Evolutionary conservation across 805 yeast genomes (phyloP), one percentile per base, ranked within the genome.

Genomic region (Wickerhamiella kurtzmanii): DNA sequence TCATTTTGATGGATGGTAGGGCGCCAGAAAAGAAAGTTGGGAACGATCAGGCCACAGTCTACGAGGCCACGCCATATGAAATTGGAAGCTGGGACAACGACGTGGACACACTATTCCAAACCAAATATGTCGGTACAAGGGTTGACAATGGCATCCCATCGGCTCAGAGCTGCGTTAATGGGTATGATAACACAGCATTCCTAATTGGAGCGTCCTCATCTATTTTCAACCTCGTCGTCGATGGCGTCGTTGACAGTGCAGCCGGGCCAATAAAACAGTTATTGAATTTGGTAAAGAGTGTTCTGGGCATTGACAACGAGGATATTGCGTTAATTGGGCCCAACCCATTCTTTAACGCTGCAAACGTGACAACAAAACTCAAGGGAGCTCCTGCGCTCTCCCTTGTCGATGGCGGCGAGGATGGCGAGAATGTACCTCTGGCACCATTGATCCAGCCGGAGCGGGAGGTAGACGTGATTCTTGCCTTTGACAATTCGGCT

Each of bases 131-230:
- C 46, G 92, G 92, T 4, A 48, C 44, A 2, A 38, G 35, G 5
- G 21, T 43, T 18, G 22, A 41, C 35, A 41, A 40, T 37, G 50
- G 42, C 36, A 22, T 16, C 8, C 44, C 50, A 16, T 56, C 35
- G 8, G 54, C 57, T 20, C 60, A 60, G 36, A 60, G 60, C 35
- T 84, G 94, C 64, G 62, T 74, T 47, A 73, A 67, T 2, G 88
- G 89, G 2, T 79, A 73, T 50, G 95, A 86, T 62, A 84, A 84
- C 56, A 80, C 85, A 6, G 92, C 94, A 6, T 86, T 76, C 58
- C 65, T 83, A 32, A 67, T 84, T 66, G 95, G 92, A 37, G 79
- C 94, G 8, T 82, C 94, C 2, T 80, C 92, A 2, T 71, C 88
- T 1, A 64, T 84, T 43, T 85, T 85, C 68, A 84, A 82, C 59